Evolutionary conservation across 768 basidiomycete species (phyloP).

Genomic region (Lactarius vividus): DNA sequence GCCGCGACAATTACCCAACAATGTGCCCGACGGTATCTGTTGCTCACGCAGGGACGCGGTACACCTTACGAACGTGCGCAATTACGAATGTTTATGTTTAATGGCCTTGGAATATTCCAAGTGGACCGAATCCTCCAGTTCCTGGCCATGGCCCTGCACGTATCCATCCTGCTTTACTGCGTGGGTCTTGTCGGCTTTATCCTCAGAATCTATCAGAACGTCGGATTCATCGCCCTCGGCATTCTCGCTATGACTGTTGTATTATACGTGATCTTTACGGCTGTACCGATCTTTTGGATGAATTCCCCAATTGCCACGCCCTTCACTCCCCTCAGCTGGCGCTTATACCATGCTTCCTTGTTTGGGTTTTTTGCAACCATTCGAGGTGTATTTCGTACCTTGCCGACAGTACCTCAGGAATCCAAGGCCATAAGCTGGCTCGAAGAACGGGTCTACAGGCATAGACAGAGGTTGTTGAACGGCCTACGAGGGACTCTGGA

Average conservation of each 20-base stretch:
- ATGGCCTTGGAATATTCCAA: neutral
- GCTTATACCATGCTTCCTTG: neutral
- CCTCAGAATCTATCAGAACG: fast-evolving
- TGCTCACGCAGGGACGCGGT: neutral
- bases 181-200: neutral
- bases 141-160: neutral
- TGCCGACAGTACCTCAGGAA: neutral
- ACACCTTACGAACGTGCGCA: neutral
- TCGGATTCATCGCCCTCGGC: neutral
- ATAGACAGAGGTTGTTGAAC: neutral
- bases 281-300: neutral
- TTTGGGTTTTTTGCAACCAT: neutral
- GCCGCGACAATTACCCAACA: constrained; percentile 8
- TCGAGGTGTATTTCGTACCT: neutral
- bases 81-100: neutral
- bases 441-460: neutral
- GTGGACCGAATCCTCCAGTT: neutral
- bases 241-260: fast-evolving
- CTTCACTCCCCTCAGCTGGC: neutral
- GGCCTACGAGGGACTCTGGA: neutral
- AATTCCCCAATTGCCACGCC: neutral
- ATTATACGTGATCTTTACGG: neutral
- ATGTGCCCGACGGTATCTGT: constrained; percentile 4
- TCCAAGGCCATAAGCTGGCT: neutral
- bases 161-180: neutral